Evolutionary conservation across 2,329 filamentous ascomycete genomes (phyloP).

Genomic region (Pyricularia pennisetigena): DNA sequence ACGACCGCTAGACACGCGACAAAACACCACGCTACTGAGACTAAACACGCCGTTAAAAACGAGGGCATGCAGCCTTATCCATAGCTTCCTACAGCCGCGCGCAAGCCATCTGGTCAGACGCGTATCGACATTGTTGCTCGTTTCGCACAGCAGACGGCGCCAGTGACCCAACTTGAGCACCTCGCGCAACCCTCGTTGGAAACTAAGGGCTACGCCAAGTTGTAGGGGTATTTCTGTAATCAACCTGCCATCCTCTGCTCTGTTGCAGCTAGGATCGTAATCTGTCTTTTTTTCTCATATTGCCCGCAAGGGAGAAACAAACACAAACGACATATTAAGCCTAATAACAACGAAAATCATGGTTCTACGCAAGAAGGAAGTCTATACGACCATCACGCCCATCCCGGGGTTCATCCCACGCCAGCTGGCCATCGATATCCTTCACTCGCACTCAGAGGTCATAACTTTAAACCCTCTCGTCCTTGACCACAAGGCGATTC

Average conservation of each 20-base stretch:
- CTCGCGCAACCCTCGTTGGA: neutral
- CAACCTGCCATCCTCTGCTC: neutral
- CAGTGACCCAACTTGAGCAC: neutral
- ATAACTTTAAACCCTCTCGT: conserved; percentile 64
- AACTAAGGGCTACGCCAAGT: neutral
- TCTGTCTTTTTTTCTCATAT: neutral
- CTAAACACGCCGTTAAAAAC: neutral
- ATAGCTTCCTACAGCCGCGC: neutral
- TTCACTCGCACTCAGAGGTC: conserved; percentile 61
- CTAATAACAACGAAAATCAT: neutral
- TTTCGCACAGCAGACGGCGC: neutral
- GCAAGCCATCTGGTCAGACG: neutral
- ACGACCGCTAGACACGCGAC: neutral
- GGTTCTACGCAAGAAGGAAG: conserved; percentile 53
- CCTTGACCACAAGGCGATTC: conserved; percentile 50
- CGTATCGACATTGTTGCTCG: neutral
- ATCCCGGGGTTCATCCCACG: conserved; percentile 62
- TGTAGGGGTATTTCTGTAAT: neutral
- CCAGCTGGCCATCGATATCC: conserved; percentile 62
- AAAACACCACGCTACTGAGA: neutral
- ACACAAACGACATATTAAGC: neutral
- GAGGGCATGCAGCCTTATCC: neutral
- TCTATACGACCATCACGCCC: conserved; percentile 59
- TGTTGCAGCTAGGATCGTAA: neutral
- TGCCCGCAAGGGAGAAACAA: neutral